Evolutionary conservation across 169 alveolate genomes (phyloP).

Genomic region (Hepatocystis sp.): DNA sequence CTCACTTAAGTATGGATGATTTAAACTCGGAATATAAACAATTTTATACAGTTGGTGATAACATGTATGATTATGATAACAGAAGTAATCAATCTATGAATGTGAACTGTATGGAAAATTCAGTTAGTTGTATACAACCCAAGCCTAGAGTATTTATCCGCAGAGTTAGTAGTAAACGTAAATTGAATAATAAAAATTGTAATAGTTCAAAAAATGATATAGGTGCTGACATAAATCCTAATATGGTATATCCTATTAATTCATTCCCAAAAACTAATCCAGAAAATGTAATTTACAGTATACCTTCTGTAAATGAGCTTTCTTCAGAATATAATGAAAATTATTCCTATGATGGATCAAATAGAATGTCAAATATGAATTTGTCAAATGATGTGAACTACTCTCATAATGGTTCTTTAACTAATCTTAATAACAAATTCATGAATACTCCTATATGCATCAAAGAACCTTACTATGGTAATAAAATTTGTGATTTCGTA

Average conservation of each 20-base stretch:
- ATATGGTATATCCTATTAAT: conserved; percentile 21
- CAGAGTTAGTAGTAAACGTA: conserved; percentile 48
- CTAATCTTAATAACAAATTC: conserved; percentile 13
- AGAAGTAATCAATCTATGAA: conserved; percentile 21
- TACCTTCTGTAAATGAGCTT: conserved; percentile 13
- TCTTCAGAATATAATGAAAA: conserved; percentile 7
- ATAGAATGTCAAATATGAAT: conserved; percentile 15
- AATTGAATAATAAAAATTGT: conserved; percentile 25
- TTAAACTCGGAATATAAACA: no score
- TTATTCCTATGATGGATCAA: conserved; percentile 13
- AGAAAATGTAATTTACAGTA: conserved; percentile 27
- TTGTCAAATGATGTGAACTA: conserved; percentile 35
- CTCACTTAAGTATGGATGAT: conserved; percentile 28
- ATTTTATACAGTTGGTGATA: no score
- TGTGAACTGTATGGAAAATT: conserved; percentile 20
- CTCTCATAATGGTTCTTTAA: conserved; percentile 16
- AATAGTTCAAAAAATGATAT: conserved; percentile 20
- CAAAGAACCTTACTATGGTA: conserved; percentile 8
- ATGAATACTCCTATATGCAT: conserved; percentile 36
- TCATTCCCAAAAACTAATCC: conserved; percentile 27
- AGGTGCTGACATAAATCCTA: conserved; percentile 22
- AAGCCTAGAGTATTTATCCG: conserved; percentile 54
- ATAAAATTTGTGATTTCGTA: neutral
- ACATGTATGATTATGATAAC: conserved; percentile 17
- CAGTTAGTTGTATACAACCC: conserved; percentile 36